Conservation (phyloP, 768 basidiomycete species). For the Nevesoporus exiguus region DNA sequence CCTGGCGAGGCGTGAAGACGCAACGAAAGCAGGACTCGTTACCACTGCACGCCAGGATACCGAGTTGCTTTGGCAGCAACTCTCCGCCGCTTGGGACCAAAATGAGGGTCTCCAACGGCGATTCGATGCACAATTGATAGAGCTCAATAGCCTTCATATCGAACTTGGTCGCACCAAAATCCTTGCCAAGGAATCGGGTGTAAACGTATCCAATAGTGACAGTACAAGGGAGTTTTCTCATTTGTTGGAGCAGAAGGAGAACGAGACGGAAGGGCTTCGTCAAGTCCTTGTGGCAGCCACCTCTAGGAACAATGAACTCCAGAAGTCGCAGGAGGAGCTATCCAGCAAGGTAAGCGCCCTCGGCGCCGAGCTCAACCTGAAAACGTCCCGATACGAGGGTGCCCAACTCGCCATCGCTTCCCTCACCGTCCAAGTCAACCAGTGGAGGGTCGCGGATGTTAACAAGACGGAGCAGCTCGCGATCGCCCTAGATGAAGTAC, state of each 20-base stretch:
- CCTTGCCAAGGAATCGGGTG: no score
- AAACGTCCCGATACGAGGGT: neutral
- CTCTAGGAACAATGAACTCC: conserved; percentile 3
- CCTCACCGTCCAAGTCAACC: neutral
- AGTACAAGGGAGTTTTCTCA: no score
- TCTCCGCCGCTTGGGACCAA: no score
- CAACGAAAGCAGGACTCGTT: neutral
- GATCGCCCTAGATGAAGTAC: neutral
- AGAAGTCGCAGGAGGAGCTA: neutral
- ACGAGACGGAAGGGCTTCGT: conserved; percentile 2
- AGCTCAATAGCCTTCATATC: no score
- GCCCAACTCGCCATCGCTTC: neutral
- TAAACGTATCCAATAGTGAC: no score
- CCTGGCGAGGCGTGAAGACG: neutral
- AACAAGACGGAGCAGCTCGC: neutral
- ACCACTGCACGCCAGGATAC: no score
- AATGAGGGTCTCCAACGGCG: no score
- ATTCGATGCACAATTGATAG: no score
- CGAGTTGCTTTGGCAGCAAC: no score
- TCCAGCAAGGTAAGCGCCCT: neutral
- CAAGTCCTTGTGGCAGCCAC: neutral
- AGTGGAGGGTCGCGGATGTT: neutral
- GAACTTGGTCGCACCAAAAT: no score
- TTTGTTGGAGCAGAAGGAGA: conserved; percentile 1
- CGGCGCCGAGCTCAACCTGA: neutral